Percentiles rank a stretch among this genome's conserved stretches.
phyloP scores from a whole-genome alignment of 768 basidiomycete genomes.

The Boletus rex-veris region DNA sequence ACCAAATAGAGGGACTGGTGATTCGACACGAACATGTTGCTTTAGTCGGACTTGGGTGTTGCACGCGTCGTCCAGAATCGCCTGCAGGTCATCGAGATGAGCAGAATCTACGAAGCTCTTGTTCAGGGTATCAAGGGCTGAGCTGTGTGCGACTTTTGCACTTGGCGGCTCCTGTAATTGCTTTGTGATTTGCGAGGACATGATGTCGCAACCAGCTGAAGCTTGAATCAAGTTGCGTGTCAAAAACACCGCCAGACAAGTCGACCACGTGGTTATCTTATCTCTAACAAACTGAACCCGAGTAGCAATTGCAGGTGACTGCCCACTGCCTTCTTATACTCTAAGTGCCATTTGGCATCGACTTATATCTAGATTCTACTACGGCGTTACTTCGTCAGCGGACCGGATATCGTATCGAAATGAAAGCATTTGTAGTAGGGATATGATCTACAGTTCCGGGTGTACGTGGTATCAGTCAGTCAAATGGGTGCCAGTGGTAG shows the following conservation, averaged over 20 bases:
- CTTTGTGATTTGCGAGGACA: constrained; percentile 46
- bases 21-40: constrained; percentile 40
- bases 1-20: constrained; percentile 12
- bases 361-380: too few species aligned
- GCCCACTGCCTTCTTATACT: too few species aligned
- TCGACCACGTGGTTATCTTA: constrained; percentile 26
- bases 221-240: background rate
- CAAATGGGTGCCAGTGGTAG: background rate
- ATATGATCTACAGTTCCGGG: too few species aligned
- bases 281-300: too few species aligned
- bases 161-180: constrained; percentile 49
- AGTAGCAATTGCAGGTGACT: too few species aligned
- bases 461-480: background rate
- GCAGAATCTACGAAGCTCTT: constrained; percentile 44
- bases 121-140: constrained; percentile 40
- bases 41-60: constrained; percentile 39
- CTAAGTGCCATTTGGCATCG: too few species aligned
- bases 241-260: background rate
- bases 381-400: too few species aligned
- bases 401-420: too few species aligned
- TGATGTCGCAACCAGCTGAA: constrained; percentile 7
- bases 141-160: constrained; percentile 35
- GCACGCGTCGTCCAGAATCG: constrained; percentile 41
- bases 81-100: constrained; percentile 48
- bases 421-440: too few species aligned